Evolutionary conservation across 768 basidiomycete genomes (phyloP).

Genomic region (Amylocystis lapponica): DNA sequence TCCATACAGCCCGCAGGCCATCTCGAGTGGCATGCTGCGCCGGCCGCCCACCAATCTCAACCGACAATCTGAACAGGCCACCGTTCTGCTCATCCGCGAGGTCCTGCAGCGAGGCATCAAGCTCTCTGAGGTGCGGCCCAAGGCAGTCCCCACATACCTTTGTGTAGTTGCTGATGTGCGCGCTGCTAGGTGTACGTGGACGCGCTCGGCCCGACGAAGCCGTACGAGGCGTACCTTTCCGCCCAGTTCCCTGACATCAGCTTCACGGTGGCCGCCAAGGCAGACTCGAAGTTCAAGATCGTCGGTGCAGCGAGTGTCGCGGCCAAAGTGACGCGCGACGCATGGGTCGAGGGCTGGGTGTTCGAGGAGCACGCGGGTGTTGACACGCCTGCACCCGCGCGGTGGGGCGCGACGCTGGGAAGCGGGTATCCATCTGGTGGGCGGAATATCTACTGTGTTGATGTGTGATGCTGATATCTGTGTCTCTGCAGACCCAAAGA

Average conservation of each 20-base stretch:
- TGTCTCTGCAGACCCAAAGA: conserved; percentile 70
- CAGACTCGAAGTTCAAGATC: conserved; percentile 94
- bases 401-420: conserved; percentile 44
- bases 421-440: conserved; percentile 91
- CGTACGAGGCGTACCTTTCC: conserved; percentile 82
- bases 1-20: conserved; percentile 72
- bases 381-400: conserved; percentile 6
- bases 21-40: conserved; percentile 87
- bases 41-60: conserved; percentile 83
- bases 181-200: conserved; percentile 79
- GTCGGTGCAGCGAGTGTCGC: conserved; percentile 98
- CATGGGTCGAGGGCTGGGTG: conserved; percentile 81
- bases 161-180: background rate
- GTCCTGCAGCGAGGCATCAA: conserved; percentile 77
- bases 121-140: conserved; percentile 59
- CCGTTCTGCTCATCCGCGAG: conserved; percentile 80
- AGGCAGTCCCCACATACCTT: background rate
- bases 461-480: background rate
- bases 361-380: conserved; percentile 50
- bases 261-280: conserved; percentile 89
- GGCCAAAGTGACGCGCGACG: conserved; percentile 93
- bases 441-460: background rate
- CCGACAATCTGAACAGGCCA: conserved; percentile 83
- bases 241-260: conserved; percentile 74
- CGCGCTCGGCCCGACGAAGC: conserved; percentile 81